Percentiles rank a stretch among this genome's conserved stretches.
Conservation (phyloP, 768 basidiomycete genomes). For the Russula griseocarnosa region DNA sequence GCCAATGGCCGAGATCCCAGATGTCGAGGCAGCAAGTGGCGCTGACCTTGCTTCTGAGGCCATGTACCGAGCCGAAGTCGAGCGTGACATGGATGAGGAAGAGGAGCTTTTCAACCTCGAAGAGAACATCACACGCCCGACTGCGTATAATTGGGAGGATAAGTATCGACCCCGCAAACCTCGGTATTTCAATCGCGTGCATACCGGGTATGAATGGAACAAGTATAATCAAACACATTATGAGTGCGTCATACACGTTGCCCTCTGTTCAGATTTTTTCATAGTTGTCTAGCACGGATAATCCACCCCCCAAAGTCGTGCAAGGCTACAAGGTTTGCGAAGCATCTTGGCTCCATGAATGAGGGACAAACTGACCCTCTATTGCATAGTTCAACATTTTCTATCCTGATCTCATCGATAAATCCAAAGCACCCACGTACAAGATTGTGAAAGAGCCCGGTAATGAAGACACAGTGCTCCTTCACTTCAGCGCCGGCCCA, state of each 20-base stretch:
- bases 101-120: conserved; percentile 95
- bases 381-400: conserved; percentile 82
- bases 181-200: conserved; percentile 96
- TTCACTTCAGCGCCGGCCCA: conserved; percentile 94
- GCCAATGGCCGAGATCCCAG: conserved; percentile 52
- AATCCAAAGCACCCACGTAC: conserved; percentile 94
- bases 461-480: conserved; percentile 89
- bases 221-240: conserved; percentile 99
- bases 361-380: conserved; percentile 26
- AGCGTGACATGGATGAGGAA: conserved; percentile 91
- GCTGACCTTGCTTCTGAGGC: conserved; percentile 86
- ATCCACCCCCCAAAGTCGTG: conserved; percentile 98
- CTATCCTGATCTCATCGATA: conserved; percentile 99
- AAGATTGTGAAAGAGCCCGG: conserved; percentile 91
- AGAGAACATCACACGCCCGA: conserved; percentile 77
- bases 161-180: conserved; percentile 97
- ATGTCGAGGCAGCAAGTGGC: conserved; percentile 55
- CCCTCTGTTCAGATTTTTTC: conserved; percentile 19
- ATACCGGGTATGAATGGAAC: conserved; percentile 99
- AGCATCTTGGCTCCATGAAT: conserved; percentile 4
- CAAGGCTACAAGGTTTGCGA: conserved; percentile 86
- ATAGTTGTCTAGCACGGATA: conserved; percentile 69
- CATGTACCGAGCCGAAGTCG: conserved; percentile 85
- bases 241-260: conserved; percentile 58
- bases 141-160: conserved; percentile 96